Base-by-base conservation (phyloP, 306 rosid species). In the Albizia julibrissin region DNA sequence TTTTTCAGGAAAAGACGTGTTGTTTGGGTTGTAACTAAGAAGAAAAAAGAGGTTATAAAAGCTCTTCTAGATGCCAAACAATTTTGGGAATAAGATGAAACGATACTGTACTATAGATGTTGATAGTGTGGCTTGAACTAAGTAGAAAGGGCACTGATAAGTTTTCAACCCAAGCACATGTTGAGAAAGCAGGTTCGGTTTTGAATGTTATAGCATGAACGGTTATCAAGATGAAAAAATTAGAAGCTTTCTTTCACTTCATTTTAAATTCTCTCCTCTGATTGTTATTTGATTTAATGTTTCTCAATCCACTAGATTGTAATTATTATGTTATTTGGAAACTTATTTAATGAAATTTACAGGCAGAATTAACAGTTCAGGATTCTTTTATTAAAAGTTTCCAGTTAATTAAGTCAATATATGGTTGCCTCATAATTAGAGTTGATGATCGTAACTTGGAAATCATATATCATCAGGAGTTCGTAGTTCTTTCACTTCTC, bases 231-330 rank as follows among this genome's bases (percentile, higher is more conserved):
- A 27, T 26, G 19, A 62, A 62, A 26, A 24, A 62, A 24, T 26
- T 62, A 62, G 37, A 69, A 40, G 26, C 6, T 27, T 27, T 52
- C 29, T 69, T 76, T 3, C 31, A 44, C 42, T 62, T 6, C 69
- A 61, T 16, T 68, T 54, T 22, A 22, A 27, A 64, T 77, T 49
- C 21, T 43, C 64, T 75, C 66, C 11, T 61, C 31, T 82, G 31
- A 26, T 65, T 56, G 75, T 49, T 40, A 75, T 13, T 16, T 14
- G 26, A 66, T 34, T 81, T 81, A 49, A n/a, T 66, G 67, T 50
- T 66, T 66, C 46, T 15, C 14, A 62, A 67, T 75, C 10, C 12
- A 27, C 49, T 67, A n/a, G 8, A 11, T 21, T 34, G 22, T 62
- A 18, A 72, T 72, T 62, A 72, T 72, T 62, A 47, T 66, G 66